A percentile compares a stretch with the other conserved stretches of the same genome.
These are phyloP conservation scores for Micractinium sp. DNA, from an alignment of 139 green algal species.

Conservation along the genomic window DNA sequence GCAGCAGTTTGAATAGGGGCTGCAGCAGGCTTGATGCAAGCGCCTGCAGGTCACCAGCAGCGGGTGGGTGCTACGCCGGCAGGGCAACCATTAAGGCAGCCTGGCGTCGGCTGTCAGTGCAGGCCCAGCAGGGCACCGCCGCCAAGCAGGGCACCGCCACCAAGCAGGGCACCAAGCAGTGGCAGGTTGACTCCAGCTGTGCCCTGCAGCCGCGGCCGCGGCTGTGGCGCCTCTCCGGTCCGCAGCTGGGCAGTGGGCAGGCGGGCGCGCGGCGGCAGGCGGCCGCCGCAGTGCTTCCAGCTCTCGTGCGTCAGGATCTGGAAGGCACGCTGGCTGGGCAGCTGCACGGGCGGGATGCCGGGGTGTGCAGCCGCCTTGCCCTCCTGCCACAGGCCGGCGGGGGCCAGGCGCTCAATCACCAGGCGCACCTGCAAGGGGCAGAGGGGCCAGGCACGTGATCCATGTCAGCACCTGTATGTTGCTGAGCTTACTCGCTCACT, in stretches of 20 bases:
- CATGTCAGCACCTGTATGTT: not conserved
- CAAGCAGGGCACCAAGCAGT: not conserved
- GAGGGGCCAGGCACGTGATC: not conserved
- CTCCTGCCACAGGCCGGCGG: not conserved
- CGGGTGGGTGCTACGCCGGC: not conserved
- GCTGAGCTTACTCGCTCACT: not conserved
- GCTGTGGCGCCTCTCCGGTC: not conserved
- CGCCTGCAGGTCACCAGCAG: not conserved
- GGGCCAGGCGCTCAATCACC: constrained; percentile 6
- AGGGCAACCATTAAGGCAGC: too few species aligned
- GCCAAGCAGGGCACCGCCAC: not conserved
- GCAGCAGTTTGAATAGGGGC: not conserved
- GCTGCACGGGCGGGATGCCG: not conserved
- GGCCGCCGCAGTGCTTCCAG: not conserved
- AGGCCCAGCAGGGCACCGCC: not conserved
- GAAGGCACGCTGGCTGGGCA: not conserved
- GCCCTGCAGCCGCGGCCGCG: not conserved
- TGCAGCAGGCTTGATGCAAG: not conserved
- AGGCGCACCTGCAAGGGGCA: not conserved
- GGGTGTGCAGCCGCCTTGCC: constrained; percentile 2
- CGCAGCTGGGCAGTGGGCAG: not conserved
- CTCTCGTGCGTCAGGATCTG: not conserved
- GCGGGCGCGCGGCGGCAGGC: not conserved
- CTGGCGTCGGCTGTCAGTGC: not conserved
- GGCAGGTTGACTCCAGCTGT: not conserved